Conservation (phyloP, 2,329 filamentous ascomycete species). For the Aureobasidium leucospermi region DNA sequence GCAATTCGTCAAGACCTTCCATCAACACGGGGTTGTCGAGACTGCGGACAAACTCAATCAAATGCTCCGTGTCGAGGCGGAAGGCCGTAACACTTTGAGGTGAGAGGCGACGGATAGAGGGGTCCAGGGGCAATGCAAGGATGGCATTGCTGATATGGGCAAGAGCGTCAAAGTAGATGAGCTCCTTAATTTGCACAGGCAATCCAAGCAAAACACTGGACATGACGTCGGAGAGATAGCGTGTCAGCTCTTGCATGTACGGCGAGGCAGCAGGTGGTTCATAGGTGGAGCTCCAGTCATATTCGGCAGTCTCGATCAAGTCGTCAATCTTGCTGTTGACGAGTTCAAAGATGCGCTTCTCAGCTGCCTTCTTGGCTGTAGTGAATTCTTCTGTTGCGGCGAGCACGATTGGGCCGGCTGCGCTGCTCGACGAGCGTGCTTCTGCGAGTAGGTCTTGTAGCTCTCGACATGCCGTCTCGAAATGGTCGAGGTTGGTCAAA, state of each 20-base stretch:
- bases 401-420: constrained; percentile 71
- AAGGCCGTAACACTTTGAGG: constrained; percentile 75
- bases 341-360: constrained; percentile 95
- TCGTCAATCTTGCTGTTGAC: constrained; percentile 99
- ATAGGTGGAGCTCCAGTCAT: constrained; percentile 70
- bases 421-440: constrained; percentile 73
- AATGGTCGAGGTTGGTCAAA: constrained; percentile 93
- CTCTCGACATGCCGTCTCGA: constrained; percentile 86
- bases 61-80: constrained; percentile 73
- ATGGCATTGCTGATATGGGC: constrained; percentile 68
- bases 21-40: constrained; percentile 74
- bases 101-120: constrained; percentile 78
- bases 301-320: constrained; percentile 92
- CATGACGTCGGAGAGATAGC: constrained; percentile 94
- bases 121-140: constrained; percentile 60
- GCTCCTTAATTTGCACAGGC: constrained; percentile 92
- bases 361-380: constrained; percentile 87
- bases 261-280: constrained; percentile 69
- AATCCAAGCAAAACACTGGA: constrained; percentile 84
- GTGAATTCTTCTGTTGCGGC: constrained; percentile 80
- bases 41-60: constrained; percentile 77
- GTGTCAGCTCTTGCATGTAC: constrained; percentile 92
- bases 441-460: constrained; percentile 79
- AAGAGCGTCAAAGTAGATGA: constrained; percentile 95
- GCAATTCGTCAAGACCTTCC: constrained; percentile 84